A percentile compares a stretch with the other conserved stretches of the same genome.
phyloP scores from a whole-genome alignment of 768 basidiomycete species.

The Gloeophyllum trabeum region DNA sequence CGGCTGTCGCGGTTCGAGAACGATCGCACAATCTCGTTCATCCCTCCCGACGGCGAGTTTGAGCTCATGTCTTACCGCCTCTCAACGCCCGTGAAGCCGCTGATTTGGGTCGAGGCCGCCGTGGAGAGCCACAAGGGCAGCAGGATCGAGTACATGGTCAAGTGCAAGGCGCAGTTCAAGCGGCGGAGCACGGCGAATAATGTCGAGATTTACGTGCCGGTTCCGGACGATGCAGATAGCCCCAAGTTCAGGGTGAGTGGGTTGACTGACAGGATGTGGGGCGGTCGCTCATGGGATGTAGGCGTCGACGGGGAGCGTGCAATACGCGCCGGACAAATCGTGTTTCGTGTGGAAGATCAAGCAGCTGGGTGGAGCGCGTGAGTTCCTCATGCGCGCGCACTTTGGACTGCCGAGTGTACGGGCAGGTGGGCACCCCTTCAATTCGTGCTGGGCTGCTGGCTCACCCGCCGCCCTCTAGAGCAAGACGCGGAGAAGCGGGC shows the following conservation, averaged over 20 bases:
- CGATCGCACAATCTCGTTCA: conserved; percentile 97
- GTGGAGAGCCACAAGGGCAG: conserved; percentile 94
- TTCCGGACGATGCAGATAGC: conserved; percentile 96
- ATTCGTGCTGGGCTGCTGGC: background rate
- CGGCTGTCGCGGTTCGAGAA: conserved; percentile 96
- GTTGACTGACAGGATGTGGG: background rate
- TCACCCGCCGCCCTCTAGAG: conserved; percentile 21
- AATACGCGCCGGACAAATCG: conserved; percentile 96
- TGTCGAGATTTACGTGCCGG: conserved; percentile 97
- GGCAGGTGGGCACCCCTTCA: conserved; percentile 50
- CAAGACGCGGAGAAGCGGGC: conserved; percentile 83
- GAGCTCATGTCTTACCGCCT: conserved; percentile 98
- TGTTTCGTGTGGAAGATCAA: conserved; percentile 99
- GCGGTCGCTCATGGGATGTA: conserved; percentile 17
- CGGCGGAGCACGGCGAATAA: conserved; percentile 94
- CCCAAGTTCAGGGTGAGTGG: conserved; percentile 85
- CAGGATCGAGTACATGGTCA: conserved; percentile 92
- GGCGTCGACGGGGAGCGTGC: conserved; percentile 92
- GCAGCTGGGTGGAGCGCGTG: conserved; percentile 88
- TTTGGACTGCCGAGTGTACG: conserved; percentile 93
- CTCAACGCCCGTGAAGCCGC: conserved; percentile 91
- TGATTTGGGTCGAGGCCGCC: conserved; percentile 95
- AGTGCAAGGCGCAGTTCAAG: conserved; percentile 96
- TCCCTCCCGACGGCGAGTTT: conserved; percentile 97
- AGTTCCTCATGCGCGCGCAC: conserved; percentile 97